Conservation (phyloP, 2,329 filamentous ascomycete genomes). For the Colletotrichum zoysiae region DNA sequence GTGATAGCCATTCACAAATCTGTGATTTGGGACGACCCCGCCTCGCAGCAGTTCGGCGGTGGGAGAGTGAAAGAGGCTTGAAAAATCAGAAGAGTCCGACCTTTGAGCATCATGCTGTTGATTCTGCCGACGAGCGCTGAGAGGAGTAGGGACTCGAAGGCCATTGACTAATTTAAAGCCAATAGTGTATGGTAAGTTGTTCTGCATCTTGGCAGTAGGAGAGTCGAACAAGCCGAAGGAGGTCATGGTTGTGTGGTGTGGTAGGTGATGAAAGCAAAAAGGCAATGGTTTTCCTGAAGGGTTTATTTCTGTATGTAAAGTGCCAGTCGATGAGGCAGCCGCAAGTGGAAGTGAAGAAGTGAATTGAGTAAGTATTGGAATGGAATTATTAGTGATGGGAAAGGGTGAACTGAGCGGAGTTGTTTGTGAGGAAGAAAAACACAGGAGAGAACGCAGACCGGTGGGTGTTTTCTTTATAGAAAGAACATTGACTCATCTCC, state of each 20-base stretch:
- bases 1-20: slow-evolving; percentile 1
- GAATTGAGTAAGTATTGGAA: not conserved
- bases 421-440: not conserved
- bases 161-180: not conserved
- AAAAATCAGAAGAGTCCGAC: too few relatives aligned
- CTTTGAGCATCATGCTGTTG: not conserved
- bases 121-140: too few relatives aligned
- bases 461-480: not conserved
- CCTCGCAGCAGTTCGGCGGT: not conserved
- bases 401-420: not conserved
- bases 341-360: not conserved
- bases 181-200: accelerated
- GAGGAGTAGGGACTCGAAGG: not conserved
- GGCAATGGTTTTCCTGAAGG: too few relatives aligned
- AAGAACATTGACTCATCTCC: not conserved
- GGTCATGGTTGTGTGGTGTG: not conserved
- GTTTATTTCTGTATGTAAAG: not conserved
- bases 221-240: not conserved
- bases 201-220: not conserved
- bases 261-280: too few relatives aligned
- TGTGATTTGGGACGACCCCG: not conserved
- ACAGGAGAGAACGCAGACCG: accelerated
- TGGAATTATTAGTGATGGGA: too few relatives aligned
- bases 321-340: too few relatives aligned
- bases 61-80: not conserved